phyloP scores from a whole-genome alignment of 441 rosid species.

The Flueggea neowawraea region DNA sequence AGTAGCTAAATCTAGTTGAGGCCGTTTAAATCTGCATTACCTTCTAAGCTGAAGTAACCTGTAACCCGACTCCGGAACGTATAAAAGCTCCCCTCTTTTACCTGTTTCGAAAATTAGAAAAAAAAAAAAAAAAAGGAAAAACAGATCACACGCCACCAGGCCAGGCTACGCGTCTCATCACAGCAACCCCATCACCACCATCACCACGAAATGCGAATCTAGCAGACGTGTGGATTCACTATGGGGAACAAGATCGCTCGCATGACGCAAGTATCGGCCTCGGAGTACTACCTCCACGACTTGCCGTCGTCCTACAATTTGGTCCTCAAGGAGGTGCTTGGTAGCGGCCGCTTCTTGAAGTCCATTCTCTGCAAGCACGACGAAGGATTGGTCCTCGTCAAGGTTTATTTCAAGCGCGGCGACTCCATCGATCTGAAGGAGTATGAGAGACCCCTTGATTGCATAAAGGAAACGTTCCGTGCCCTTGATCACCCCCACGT shows the following conservation, averaged over 20 bases:
- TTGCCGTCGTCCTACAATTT: conserved; percentile 92
- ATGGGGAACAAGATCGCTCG: conserved; percentile 99
- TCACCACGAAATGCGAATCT: too few relatives aligned
- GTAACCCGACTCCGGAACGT: too few relatives aligned
- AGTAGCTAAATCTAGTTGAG: too few relatives aligned
- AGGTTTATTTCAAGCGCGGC: conserved; percentile 99
- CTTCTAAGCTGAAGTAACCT: too few relatives aligned
- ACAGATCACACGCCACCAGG: too few relatives aligned
- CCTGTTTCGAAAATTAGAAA: too few relatives aligned
- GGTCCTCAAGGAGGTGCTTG: conserved; percentile 84
- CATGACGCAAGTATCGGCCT: conserved; percentile 95
- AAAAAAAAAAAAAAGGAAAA: too few relatives aligned
- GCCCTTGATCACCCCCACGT: conserved; percentile 84
- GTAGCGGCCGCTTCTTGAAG: conserved; percentile 92
- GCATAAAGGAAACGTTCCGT: conserved; percentile 70
- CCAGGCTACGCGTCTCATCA: too few relatives aligned
- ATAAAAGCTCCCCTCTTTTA: too few relatives aligned
- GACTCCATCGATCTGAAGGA: conserved; percentile 95
- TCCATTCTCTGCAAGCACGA: conserved; percentile 97
- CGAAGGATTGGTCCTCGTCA: conserved; percentile 92
- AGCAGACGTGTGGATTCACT: too few relatives aligned
- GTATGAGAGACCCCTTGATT: conserved; percentile 78
- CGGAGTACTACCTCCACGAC: conserved; percentile 99
- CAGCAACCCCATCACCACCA: too few relatives aligned
- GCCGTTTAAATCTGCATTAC: too few relatives aligned